These are phyloP conservation scores for Quercus agrifolia DNA, from an alignment of 306 rosid species.

Conservation along the genomic window DNA sequence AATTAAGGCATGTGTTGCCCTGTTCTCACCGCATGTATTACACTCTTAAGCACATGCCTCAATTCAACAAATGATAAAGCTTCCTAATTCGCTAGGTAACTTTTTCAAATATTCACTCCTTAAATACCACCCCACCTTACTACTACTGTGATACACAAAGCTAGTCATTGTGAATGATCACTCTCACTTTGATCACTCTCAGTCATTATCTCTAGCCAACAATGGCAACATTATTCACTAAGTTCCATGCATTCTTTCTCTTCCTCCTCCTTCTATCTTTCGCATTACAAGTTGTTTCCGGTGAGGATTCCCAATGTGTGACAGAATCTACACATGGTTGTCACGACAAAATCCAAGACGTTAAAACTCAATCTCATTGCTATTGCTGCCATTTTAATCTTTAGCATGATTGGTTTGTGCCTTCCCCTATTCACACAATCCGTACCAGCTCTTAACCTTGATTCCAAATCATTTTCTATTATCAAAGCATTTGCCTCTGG, in stretches of 20 bases:
- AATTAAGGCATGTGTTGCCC: no score
- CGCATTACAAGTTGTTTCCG: background rate
- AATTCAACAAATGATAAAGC: no score
- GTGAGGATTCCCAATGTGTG: background rate
- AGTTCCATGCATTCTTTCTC: background rate
- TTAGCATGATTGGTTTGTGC: slow-evolving; percentile 49
- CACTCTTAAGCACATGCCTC: no score
- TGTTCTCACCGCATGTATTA: no score
- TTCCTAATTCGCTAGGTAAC: no score
- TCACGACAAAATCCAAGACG: slow-evolving; percentile 24
- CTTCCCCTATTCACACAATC: slow-evolving; percentile 36
- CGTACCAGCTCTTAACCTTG: slow-evolving; percentile 43
- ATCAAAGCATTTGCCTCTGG: slow-evolving; percentile 66
- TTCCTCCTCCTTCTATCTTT: slow-evolving; percentile 2
- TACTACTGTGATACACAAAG: no score
- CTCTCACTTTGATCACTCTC: background rate
- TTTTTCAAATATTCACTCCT: no score
- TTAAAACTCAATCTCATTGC: slow-evolving; percentile 50
- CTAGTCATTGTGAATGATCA: no score
- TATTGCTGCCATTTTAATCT: slow-evolving; percentile 28
- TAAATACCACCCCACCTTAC: no score
- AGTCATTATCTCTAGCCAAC: background rate
- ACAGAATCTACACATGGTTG: slow-evolving; percentile 15
- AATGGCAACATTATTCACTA: background rate
- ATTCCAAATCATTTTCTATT: slow-evolving; percentile 30